These are phyloP conservation scores for Calamus simplicifolius DNA, from an alignment of 176 grass and related monocot genomes.

Conservation along the genomic window DNA sequence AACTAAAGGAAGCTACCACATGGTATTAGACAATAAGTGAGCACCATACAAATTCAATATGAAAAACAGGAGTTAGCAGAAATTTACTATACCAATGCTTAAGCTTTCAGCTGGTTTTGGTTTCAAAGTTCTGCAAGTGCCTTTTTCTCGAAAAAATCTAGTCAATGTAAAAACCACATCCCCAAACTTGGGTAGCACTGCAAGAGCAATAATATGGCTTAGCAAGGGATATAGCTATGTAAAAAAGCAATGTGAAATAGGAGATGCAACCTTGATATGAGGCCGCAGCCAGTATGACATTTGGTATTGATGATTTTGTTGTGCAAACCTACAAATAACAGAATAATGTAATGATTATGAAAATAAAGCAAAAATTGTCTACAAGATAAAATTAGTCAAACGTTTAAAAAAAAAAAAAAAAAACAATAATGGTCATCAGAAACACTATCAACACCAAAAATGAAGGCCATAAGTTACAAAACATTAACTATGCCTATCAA, in stretches of 20 bases:
- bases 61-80: too few relatives aligned
- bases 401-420: too few relatives aligned
- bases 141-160: slow-evolving; percentile 80
- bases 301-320: slow-evolving; percentile 63
- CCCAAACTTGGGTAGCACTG: slow-evolving; percentile 90
- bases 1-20: too few relatives aligned
- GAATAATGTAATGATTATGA: too few relatives aligned
- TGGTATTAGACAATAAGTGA: too few relatives aligned
- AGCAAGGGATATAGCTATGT: background rate
- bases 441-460: too few relatives aligned
- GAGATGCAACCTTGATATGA: slow-evolving; percentile 53
- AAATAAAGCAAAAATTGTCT: too few relatives aligned
- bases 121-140: slow-evolving; percentile 31
- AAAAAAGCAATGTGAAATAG: background rate
- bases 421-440: too few relatives aligned
- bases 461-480: too few relatives aligned
- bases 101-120: slow-evolving; percentile 34
- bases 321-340: slow-evolving; percentile 50
- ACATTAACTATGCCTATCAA: too few relatives aligned
- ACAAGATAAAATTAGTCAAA: too few relatives aligned
- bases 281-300: slow-evolving; percentile 91
- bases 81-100: slow-evolving; percentile 26
- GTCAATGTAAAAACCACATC: slow-evolving; percentile 75
- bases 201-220: slow-evolving; percentile 13
- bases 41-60: too few relatives aligned